Base-by-base conservation (phyloP, 805 yeast species). In the Grigorovia transvaalensis region DNA sequence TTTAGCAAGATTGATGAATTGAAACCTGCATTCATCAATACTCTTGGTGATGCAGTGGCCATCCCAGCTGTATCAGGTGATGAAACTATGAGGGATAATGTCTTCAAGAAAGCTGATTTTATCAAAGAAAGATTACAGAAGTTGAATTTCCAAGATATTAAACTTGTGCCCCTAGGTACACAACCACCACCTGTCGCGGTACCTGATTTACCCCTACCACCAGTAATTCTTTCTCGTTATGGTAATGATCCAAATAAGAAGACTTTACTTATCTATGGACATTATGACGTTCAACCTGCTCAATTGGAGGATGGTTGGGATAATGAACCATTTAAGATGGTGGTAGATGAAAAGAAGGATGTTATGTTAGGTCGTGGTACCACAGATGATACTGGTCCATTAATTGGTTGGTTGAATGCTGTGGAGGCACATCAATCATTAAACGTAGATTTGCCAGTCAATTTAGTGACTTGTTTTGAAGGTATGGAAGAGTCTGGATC, bases 401-500 rank as follows among this genome's bases (percentile, higher is more conserved):
- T 93, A 46, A 75, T 90, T 60, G 97, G 96, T 51, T 93, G 99
- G 99, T 78, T 93, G 67, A 91, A 93, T 67, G 84, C 83, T 44
- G 76, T 93, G 45, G 85, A 90, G 72, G 97, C 99, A 15, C 97
- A 93, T 72, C 82, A 77, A 52, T 85, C 82, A 59, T 78, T 88
- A 52, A 89, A 88, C 19, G 64, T 87, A 63, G 96, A 90, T 57
- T 76, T 93, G 53, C 99, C 99, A 18, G 97, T 93, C 56, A 93
- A 93, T 73, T 71, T 93, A 61, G 79, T 89, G 48, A 84, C 86
- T 67, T 88, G 96, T 71, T 93, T 93, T 63, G 99, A 93, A 73
- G 98, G 99, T 55, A 93, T 93, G 99, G 99, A 93, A 73, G 99
- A 93, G 73, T 82, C 90, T 57, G 99, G 99, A 23, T 88, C 96